A percentile compares a stretch with the other conserved stretches of the same genome.
Evolutionary conservation across 1,284 basidiomycete species (phyloP).

Genomic region (Rhodotorula sp.): DNA sequence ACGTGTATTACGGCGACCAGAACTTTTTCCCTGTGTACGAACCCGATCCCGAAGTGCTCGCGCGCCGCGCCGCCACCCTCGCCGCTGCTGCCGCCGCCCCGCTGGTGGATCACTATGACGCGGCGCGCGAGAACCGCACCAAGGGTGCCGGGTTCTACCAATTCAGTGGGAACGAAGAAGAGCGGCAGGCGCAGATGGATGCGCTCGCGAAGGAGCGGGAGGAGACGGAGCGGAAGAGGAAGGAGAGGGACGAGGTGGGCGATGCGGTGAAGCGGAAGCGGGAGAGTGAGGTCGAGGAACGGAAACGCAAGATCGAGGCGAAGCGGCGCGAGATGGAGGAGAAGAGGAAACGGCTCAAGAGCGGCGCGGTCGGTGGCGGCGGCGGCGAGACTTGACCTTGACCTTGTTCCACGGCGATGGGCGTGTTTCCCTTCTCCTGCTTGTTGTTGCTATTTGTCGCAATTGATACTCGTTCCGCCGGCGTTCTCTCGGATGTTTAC

Average conservation of each 20-base stretch:
- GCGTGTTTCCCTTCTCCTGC: not conserved
- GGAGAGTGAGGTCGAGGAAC: slow-evolving; percentile 72
- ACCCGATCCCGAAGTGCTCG: slow-evolving; percentile 65
- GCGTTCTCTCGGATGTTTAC: no score
- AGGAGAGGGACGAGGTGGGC: slow-evolving; percentile 61
- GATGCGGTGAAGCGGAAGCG: slow-evolving; percentile 65
- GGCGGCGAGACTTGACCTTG: not conserved
- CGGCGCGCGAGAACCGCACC: slow-evolving; percentile 73
- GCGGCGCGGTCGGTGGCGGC: slow-evolving; percentile 1
- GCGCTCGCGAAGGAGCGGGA: slow-evolving; percentile 63
- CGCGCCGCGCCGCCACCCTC: slow-evolving; percentile 32
- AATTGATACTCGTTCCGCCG: not conserved
- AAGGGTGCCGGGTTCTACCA: slow-evolving; percentile 86
- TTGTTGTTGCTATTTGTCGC: slow-evolving; percentile 12
- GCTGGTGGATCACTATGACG: slow-evolving; percentile 75
- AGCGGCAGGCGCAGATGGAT: slow-evolving; percentile 71
- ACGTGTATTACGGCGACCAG: slow-evolving; percentile 60
- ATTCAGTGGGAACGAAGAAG: slow-evolving; percentile 77
- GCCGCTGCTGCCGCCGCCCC: slow-evolving; percentile 51
- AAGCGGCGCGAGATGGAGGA: slow-evolving; percentile 66
- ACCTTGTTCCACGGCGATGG: not conserved
- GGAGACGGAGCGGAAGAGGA: slow-evolving; percentile 68
- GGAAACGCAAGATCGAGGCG: slow-evolving; percentile 70
- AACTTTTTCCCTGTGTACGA: slow-evolving; percentile 78
- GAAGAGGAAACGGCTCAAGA: slow-evolving; percentile 26